Evolutionary conservation across 176 grass and related monocot genomes (phyloP), one percentile per base, ranked within the genome.

Genomic region (Cenchrus purpureus): DNA sequence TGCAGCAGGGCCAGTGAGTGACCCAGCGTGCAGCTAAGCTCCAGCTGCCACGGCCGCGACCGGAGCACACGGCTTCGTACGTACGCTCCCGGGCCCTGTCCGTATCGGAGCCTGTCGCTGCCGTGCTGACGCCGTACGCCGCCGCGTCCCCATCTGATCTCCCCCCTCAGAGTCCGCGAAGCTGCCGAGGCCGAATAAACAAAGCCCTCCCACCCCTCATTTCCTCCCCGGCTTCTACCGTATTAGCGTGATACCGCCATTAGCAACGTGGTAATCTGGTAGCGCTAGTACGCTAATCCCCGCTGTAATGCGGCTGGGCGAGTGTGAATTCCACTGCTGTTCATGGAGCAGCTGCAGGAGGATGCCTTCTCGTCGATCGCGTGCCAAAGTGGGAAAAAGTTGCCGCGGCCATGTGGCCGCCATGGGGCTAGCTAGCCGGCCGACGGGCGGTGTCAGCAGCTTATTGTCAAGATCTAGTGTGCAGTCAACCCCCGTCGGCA

Each of bases 11-110:
- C 45, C 45, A 46, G 45, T 46, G 45, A 8, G 37, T 40, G 37
- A 40, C 37, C 82, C 90, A 79, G 88, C 84, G 71, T 84, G 79
- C 65, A 51, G 85, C 80, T 95, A 80, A 37, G 85, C 83, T 95
- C 93, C 91, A 95, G 93, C 84, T 82, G 76, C 56, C 78, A 20
- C 12, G 48, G 65, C 15, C 60, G 56, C 52, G 59, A 74, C 75
- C 56, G 25, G 10, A 15, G 29, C 61, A 68, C 74, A 57, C 87
- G 80, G 51, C 63, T 67, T 85, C 49, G 65, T 88, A 74, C 83
- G 74, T 8, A 59, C 7, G 1, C 50, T 0, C 12, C 19, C 19
- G 4, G 37, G 37, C 58, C 16, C 53, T 55, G 14, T 15, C 32
- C 6, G 65, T 25, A 14, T 12, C 7, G 46, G 53, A 31, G 59